These are phyloP conservation scores for Sugiyamaella xylanicola DNA, from an alignment of 1,139 yeast genomes.

Conservation along the genomic window DNA sequence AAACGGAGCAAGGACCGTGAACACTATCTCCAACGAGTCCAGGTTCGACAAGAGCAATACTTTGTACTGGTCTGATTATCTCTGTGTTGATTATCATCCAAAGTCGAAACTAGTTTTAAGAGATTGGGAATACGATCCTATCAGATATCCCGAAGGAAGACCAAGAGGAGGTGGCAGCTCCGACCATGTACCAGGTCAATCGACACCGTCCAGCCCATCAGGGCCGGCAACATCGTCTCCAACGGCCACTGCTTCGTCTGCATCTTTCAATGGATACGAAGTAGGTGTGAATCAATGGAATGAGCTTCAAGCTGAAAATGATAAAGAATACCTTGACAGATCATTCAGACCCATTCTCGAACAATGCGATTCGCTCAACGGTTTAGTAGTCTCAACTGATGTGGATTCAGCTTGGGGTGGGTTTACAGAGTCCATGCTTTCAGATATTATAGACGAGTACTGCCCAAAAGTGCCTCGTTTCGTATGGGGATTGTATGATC, in stretches of 20 bases:
- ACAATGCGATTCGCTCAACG: slow-evolving; percentile 71
- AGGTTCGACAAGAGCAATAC: slow-evolving; percentile 50
- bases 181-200: too few relatives aligned
- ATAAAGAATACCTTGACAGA: slow-evolving; percentile 56
- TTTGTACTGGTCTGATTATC: slow-evolving; percentile 80
- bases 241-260: slow-evolving; percentile 31
- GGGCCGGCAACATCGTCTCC: background rate
- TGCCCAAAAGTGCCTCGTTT: slow-evolving; percentile 59
- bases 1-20: slow-evolving; percentile 38
- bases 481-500: slow-evolving; percentile 53
- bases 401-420: slow-evolving; percentile 87
- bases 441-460: slow-evolving; percentile 68
- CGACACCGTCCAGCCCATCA: background rate
- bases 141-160: slow-evolving; percentile 46
- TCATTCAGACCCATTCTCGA: slow-evolving; percentile 69
- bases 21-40: slow-evolving; percentile 50
- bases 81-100: slow-evolving; percentile 69
- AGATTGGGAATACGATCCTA: slow-evolving; percentile 58
- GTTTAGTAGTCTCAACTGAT: slow-evolving; percentile 68
- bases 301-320: slow-evolving; percentile 37
- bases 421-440: slow-evolving; percentile 56
- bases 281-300: slow-evolving; percentile 55
- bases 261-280: slow-evolving; percentile 47
- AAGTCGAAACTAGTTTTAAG: slow-evolving; percentile 54
- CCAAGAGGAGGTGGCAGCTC: slow-evolving; percentile 42